Evolutionary conservation across 1,139 yeast species (phyloP), one percentile per base, ranked within the genome.

Genomic region (Lodderomyces orthopsilosis): DNA sequence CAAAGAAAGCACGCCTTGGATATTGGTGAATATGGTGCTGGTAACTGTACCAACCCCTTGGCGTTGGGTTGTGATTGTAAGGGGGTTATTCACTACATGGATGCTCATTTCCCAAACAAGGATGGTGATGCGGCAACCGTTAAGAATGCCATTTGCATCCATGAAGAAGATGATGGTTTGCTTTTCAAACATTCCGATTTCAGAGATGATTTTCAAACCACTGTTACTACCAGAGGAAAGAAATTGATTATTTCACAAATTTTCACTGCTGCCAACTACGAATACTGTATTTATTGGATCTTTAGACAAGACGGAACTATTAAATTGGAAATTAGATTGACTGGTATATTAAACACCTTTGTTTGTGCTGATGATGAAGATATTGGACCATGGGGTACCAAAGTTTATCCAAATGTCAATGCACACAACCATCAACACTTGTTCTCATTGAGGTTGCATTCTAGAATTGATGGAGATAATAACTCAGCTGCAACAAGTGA

Each of bases 391-490:
- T 85, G 86, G 84, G 94, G 94, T 46, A 84, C 93, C 33, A 73
- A 75, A 52, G 93, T 85, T 40, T 85, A 85, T 63, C 94, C 94
- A 46, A 79, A 81, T 51, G 89, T 83, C 42, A 84, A 83, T 59
- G 94, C 94, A 38, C 93, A 85, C 68, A 84, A 85, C 65, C 94
- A 85, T 65, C 94, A 85, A 71, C 94, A 85, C 66, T 69, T 85
- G 68, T 85, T 85, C 66, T 79, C 88, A n/a, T 72, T 85, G 53
- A 79, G 94, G 69, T 61, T 85, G 53, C 87, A 85, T 59, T 93
- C 94, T 52, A 78, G 89, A 71, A 70, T 85, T 49, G 94, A 85
- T 55, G 94, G 94, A 56, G 87, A 82, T 48, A 77, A 77, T 53
- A 85, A 85, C 69, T 82, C 91, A 35, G 85, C 83, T 44, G 85